phyloP scores from a whole-genome alignment of 345 rosid species.

The Acer saccharum region DNA sequence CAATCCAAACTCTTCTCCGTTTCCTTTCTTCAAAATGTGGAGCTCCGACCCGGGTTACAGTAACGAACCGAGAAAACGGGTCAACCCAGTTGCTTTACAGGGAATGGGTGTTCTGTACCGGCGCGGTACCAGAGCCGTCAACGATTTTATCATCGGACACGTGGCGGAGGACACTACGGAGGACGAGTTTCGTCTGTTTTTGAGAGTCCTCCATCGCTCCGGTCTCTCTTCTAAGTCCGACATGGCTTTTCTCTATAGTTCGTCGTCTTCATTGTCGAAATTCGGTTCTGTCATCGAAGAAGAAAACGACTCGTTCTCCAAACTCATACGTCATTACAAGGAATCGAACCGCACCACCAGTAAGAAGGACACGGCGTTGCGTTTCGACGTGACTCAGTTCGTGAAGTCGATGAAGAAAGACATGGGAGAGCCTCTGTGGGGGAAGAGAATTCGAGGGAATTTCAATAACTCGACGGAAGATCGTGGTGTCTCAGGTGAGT shows the following conservation, averaged over 20 bases:
- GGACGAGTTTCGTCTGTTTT: constrained; percentile 60
- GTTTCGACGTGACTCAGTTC: constrained; percentile 55
- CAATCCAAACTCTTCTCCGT: neutral
- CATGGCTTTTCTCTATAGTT: constrained; percentile 49
- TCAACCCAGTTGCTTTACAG: constrained; percentile 49
- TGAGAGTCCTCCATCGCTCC: constrained; percentile 64
- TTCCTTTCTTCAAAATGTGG: constrained; percentile 5
- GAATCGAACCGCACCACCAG: constrained; percentile 35
- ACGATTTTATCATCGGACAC: constrained; percentile 66
- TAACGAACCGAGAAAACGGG: neutral
- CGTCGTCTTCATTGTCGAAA: constrained; percentile 31
- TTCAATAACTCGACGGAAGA: constrained; percentile 23
- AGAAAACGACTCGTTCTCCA: constrained; percentile 71
- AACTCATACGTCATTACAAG: constrained; percentile 41
- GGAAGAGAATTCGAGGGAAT: constrained; percentile 53
- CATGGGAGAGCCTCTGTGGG: constrained; percentile 73
- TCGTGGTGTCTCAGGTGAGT: constrained; percentile 23
- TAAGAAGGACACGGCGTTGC: constrained; percentile 23
- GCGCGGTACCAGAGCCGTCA: constrained; percentile 61
- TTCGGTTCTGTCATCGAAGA: constrained; percentile 45
- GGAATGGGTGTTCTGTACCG: constrained; percentile 64
- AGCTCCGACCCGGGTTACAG: neutral
- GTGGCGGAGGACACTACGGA: constrained; percentile 50
- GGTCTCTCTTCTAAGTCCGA: constrained; percentile 72
- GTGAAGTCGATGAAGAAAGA: constrained; percentile 42